Evolutionary conservation across 768 basidiomycete genomes (phyloP).

Genomic region (Lentinus brumalis): DNA sequence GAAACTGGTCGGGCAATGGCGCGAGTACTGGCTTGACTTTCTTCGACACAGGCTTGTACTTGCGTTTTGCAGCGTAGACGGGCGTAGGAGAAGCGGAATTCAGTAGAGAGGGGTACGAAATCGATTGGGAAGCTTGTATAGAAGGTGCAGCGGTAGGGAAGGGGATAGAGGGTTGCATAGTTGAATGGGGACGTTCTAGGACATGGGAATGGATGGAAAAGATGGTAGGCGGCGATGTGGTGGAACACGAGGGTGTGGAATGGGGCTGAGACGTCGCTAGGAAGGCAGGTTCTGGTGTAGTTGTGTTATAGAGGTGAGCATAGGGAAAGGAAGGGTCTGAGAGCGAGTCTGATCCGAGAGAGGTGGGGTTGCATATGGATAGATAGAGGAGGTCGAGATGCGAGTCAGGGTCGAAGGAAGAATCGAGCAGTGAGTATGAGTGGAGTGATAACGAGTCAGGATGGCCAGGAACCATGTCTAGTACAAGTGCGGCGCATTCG

Average conservation of each 20-base stretch:
- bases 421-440: neutral
- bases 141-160: too few species aligned
- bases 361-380: neutral
- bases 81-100: neutral
- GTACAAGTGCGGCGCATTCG: conserved; percentile 10
- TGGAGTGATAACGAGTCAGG: neutral
- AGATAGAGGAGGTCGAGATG: conserved; percentile 8
- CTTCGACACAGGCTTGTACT: conserved; percentile 28
- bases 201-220: conserved; percentile 2
- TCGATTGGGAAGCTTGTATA: neutral
- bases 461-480: neutral
- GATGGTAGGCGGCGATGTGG: neutral
- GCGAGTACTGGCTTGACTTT: conserved; percentile 23
- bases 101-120: neutral
- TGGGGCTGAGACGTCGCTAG: neutral
- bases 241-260: neutral
- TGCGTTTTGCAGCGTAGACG: conserved; percentile 7
- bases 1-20: conserved; percentile 21
- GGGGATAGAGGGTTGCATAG: too few species aligned
- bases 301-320: neutral
- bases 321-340: conserved; percentile 13
- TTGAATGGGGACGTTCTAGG: neutral
- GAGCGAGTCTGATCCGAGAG: conserved; percentile 3
- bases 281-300: neutral
- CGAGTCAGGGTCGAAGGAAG: neutral